Conservation (phyloP, 164 flowering plant species). For the Tinospora cordifolia region DNA sequence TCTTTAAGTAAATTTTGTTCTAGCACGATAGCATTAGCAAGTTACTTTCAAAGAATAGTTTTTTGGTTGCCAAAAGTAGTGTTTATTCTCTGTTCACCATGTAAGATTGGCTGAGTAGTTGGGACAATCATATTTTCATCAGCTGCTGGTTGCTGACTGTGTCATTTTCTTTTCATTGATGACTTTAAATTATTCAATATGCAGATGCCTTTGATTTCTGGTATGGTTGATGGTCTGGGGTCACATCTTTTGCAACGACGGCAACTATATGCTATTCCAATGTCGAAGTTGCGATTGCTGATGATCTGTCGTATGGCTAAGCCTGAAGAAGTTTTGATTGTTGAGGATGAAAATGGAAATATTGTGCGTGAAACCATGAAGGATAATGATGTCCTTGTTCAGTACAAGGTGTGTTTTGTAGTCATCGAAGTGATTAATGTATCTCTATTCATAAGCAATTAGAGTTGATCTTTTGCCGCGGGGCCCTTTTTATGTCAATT, state of each 20-base stretch:
- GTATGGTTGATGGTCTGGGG: conserved; percentile 79
- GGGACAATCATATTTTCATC: neutral
- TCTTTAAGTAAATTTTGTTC: neutral
- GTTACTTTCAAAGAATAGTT: neutral
- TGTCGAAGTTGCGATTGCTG: conserved; percentile 87
- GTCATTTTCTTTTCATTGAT: neutral
- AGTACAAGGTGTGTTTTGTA: conserved; percentile 65
- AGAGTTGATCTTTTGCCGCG: neutral
- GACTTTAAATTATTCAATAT: neutral
- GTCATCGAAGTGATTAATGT: neutral
- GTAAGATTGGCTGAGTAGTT: neutral
- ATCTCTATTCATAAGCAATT: neutral
- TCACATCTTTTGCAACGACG: conserved; percentile 63
- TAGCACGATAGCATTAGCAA: too few species aligned
- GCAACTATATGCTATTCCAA: conserved; percentile 69
- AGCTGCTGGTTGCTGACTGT: neutral
- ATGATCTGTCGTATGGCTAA: conserved; percentile 99
- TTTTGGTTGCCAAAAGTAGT: too few species aligned
- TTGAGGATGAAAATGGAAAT: conserved; percentile 99
- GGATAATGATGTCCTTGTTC: conserved; percentile 99
- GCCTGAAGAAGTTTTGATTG: conserved; percentile 96
- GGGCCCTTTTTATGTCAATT: neutral
- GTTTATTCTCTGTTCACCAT: neutral
- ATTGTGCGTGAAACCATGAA: conserved; percentile 99
- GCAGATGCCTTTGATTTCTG: conserved; percentile 58